Base-by-base conservation (phyloP, 2,329 filamentous ascomycete species). In the Claviceps arundinis region DNA sequence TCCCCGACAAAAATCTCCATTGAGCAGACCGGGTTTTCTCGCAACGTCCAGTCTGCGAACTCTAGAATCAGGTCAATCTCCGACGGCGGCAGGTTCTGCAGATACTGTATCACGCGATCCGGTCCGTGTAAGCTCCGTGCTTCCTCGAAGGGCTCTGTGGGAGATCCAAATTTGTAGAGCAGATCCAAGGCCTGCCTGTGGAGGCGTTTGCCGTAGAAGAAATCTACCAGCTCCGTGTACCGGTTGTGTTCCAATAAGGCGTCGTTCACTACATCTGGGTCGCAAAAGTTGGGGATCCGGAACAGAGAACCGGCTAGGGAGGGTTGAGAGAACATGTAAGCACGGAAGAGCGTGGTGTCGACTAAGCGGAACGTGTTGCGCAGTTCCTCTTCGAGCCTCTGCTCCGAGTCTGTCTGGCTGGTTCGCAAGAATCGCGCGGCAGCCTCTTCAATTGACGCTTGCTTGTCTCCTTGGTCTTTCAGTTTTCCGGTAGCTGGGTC, bases 1-100 rank as follows among this genome's bases (percentile, higher is more conserved):
- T 98, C 93, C 1, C 87, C 88, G 0, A 93, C 70, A 67, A 98
- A 98, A 0, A 98, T 78, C 57, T 96, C 89, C 85, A 98, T 94
- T 4, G 86, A 90, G 41, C 88, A 70, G 2, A 81, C 76, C 0
- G 89, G 81, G 56, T 88, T 81, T 14, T 76, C 77, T 51, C 78
- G 76, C 16, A 98, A 68, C 0, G 89, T 87, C 93, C 93, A 98
- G 58, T 85, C 84, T 0, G 88, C 86, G 63, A 94, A 95, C 65
- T 96, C 88, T 4, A 98, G 75, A 17, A 97, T 89, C 26, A 97
- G 76, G 60, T 95, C 89, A 51, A 95, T 88, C 70, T 90, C 81
- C 24, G 91, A 88, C 0, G 91, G 85, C 0, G 90, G 84, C 5
- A 98, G 72, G 58, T 84, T 87, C 63, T 96, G 89, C n/a, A 98